These are phyloP conservation scores for Pseudogymnoascus sp. DNA, from an alignment of 2,329 filamentous ascomycete species.

Conservation along the genomic window DNA sequence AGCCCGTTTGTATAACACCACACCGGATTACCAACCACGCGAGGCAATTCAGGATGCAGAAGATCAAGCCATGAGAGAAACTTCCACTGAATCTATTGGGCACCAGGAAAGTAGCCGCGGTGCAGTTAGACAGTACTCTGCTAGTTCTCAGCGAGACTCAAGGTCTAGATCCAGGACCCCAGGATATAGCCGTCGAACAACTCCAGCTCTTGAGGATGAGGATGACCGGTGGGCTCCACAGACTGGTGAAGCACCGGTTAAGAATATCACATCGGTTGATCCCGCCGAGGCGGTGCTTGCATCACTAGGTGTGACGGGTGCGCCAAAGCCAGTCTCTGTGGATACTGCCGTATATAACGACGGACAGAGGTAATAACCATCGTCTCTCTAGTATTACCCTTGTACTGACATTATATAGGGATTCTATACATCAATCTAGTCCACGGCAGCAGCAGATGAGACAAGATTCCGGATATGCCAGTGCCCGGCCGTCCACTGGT, in stretches of 20 bases:
- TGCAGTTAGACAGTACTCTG: neutral
- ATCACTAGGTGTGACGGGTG: conserved; percentile 30
- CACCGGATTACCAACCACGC: neutral
- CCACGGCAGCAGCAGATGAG: conserved; percentile 7
- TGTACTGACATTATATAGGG: neutral
- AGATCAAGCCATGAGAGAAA: neutral
- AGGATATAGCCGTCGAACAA: neutral
- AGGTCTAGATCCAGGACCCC: neutral
- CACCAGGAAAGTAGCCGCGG: neutral
- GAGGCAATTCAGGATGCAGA: neutral
- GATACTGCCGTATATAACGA: neutral
- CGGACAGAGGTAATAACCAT: neutral
- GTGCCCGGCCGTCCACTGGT: conserved; percentile 24
- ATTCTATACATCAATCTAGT: conserved; percentile 13
- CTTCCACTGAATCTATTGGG: neutral
- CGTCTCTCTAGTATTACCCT: neutral
- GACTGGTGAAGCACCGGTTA: conserved; percentile 23
- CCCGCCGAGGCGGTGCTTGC: conserved; percentile 28
- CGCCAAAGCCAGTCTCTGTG: conserved; percentile 26
- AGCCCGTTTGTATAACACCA: neutral
- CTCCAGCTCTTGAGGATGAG: conserved; percentile 16
- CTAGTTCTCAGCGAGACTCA: neutral
- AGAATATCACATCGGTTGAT: conserved; percentile 17
- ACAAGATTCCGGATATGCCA: conserved; percentile 28
- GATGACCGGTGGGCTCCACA: conserved; percentile 24